Percentiles rank a stretch among this genome's conserved stretches.
These are phyloP conservation scores for Phytophthora pistaciae DNA, from an alignment of 352 stramenopile species.

Conservation along the genomic window DNA sequence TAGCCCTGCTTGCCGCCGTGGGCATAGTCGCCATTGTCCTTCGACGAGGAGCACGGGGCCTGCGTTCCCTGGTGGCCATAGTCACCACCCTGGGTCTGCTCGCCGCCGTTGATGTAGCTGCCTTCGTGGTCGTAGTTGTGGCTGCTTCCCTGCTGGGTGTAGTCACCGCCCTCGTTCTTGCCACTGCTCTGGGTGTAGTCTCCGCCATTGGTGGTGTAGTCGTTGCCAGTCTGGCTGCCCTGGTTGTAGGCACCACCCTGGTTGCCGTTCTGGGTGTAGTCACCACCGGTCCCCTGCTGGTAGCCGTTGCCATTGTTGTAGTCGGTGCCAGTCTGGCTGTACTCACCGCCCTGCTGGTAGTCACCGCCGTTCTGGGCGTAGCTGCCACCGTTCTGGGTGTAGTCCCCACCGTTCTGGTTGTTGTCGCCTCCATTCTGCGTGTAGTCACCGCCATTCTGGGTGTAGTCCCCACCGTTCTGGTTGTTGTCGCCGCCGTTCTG, in stretches of 20 bases:
- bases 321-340: neutral
- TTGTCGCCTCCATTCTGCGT: constrained; percentile 3
- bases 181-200: neutral
- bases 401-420: neutral
- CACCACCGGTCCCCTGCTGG: neutral
- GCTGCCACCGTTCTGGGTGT: neutral
- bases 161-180: neutral
- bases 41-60: constrained; percentile 9
- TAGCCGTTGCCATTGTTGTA: neutral
- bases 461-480: constrained; percentile 1
- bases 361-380: constrained; percentile 5
- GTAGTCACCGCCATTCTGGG: constrained; percentile 4
- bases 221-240: neutral
- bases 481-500: constrained; percentile 1
- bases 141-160: neutral
- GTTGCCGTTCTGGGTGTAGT: neutral
- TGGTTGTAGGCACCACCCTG: neutral
- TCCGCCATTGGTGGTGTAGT: neutral
- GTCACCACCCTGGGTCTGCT: neutral
- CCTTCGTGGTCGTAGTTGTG: neutral
- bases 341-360: neutral
- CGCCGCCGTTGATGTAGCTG: neutral
- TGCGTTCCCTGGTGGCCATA: neutral
- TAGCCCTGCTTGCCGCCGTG: neutral
- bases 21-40: neutral